Base-by-base conservation (phyloP, 768 basidiomycete species). In the Boletus insuetus region DNA sequence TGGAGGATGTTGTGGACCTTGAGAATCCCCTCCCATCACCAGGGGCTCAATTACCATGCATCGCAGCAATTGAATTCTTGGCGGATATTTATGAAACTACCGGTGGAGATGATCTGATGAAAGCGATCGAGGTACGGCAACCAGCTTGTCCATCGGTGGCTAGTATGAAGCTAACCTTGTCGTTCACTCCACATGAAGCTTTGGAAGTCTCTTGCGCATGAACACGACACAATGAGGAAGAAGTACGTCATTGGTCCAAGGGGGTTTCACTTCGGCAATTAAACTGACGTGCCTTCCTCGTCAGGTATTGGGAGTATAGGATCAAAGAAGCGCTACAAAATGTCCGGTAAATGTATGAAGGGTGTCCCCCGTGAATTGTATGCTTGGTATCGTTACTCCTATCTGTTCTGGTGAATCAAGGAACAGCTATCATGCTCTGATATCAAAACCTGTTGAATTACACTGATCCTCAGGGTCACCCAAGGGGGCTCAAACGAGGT, bases 31-130 rank as follows among this genome's bases (percentile, higher is more conserved):
- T 76, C 0, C 91, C 91, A 1, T 75, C 80, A 4, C 68, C 73
- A 45, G 77, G 75, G 31, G 88, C 93, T 5, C 78, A 89, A 39
- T 73, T 96, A 9, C 94, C 94, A 3, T 87, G 89, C 53, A 75
- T 81, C 6, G 77, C 84, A 20, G 94, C 94, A 10, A 75, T 95
- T 45, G 94, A 96, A 69, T 92, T 94, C 69, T 60, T 93, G 58
- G 94, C 92, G 1, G 91, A 95, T 64, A 77, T 85, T 3, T 78
- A 83, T 62, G 87, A 87, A 72, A 77, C 37, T 35, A 77, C 78
- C 49, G 84, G 80, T n/a, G 76, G 77, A 29, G 76, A 78, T 12
- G 73, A 71, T 39, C 63, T 79, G 0, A 52, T 73, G 51, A 78
- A 76, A 63, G 84, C 83, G 3, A 73, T 73, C 12, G 75, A 81